phyloP scores from a whole-genome alignment of 2,329 filamentous ascomycete species.

The Trichoderma simmonsii region DNA sequence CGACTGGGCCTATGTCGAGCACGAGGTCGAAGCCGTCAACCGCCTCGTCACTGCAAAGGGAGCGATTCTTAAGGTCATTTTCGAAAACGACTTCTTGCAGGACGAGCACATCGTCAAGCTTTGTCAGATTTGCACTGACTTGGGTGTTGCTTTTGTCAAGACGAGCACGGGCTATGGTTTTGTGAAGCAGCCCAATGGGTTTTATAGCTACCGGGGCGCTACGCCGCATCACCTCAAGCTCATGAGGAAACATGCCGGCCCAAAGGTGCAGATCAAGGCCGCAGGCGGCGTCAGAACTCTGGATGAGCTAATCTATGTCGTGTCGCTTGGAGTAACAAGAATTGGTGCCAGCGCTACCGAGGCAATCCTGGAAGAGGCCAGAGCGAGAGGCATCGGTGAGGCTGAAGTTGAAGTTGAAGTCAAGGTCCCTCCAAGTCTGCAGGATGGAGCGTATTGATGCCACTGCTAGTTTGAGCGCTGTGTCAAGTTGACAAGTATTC shows the following conservation, averaged over 20 bases:
- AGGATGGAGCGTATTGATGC: slow-evolving; percentile 7
- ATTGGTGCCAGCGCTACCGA: slow-evolving; percentile 56
- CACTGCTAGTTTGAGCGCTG: not conserved
- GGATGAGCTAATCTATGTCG: slow-evolving; percentile 53
- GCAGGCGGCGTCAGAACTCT: slow-evolving; percentile 56
- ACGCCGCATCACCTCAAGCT: slow-evolving; percentile 50
- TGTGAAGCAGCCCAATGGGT: slow-evolving; percentile 50
- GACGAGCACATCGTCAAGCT: slow-evolving; percentile 49
- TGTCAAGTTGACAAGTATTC: not conserved
- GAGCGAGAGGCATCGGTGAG: slow-evolving; percentile 43
- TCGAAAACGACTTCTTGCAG: slow-evolving; percentile 57
- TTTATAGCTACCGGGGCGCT: slow-evolving; percentile 53
- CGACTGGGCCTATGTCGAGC: slow-evolving; percentile 54
- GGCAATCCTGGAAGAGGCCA: slow-evolving; percentile 54
- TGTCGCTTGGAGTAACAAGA: slow-evolving; percentile 51
- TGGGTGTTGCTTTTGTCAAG: slow-evolving; percentile 56
- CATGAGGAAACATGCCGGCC: slow-evolving; percentile 47
- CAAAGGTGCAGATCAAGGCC: slow-evolving; percentile 53
- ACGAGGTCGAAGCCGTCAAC: slow-evolving; percentile 52
- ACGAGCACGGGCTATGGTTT: slow-evolving; percentile 61
- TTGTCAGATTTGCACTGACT: slow-evolving; percentile 51
- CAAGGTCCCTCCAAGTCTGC: slow-evolving; percentile 11
- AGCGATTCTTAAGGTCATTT: slow-evolving; percentile 57
- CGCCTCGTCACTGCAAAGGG: slow-evolving; percentile 41
- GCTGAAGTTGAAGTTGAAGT: slow-evolving; percentile 21